Evolutionary conservation across 768 basidiomycete genomes (phyloP).

Genomic region (Mycena leptocephala): DNA sequence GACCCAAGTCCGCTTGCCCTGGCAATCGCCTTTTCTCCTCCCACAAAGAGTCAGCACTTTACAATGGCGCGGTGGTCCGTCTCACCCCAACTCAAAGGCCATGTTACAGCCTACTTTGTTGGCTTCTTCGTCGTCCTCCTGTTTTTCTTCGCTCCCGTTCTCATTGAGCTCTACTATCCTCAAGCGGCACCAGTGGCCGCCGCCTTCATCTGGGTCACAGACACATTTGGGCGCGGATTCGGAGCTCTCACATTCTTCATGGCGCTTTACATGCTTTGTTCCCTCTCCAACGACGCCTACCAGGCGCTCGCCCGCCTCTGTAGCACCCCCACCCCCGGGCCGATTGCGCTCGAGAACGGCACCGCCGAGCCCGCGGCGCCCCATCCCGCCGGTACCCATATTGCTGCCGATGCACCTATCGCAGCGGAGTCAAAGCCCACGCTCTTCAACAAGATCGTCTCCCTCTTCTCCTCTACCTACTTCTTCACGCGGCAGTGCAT

Average conservation of each 20-base stretch:
- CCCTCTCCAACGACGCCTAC: neutral
- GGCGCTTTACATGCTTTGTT: neutral
- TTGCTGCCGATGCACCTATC: neutral
- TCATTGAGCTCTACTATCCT: slow-evolving; percentile 14
- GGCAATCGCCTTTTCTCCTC: no score
- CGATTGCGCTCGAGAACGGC: slow-evolving; percentile 5
- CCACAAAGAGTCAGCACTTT: no score
- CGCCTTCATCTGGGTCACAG: neutral
- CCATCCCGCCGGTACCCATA: neutral
- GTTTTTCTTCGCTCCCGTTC: neutral
- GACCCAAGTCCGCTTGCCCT: no score
- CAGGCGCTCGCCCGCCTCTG: neutral
- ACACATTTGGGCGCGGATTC: neutral
- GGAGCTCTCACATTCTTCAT: neutral
- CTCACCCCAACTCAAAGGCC: no score
- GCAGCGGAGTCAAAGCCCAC: neutral
- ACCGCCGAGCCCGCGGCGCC: neutral
- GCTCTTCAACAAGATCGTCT: neutral
- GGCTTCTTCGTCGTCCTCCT: neutral
- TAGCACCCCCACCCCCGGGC: neutral
- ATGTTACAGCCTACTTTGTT: neutral
- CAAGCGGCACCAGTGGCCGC: neutral
- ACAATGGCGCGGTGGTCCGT: no score
- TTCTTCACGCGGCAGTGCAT: neutral
- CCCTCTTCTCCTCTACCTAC: neutral